These are phyloP conservation scores for Talaromyces marneffei DNA, from an alignment of 2,329 filamentous ascomycete species.

Conservation along the genomic window DNA sequence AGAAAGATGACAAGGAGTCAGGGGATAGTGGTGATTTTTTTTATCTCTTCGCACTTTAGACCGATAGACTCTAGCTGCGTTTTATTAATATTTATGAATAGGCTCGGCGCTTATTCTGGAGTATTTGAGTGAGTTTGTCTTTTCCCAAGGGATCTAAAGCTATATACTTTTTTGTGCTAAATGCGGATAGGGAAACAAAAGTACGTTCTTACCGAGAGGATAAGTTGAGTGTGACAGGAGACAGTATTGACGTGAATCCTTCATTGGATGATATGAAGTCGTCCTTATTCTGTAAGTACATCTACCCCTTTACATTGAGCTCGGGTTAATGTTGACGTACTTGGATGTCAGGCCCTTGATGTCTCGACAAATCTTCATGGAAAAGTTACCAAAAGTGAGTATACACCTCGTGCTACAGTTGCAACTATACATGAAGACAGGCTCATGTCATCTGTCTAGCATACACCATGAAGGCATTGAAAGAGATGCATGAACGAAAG, in stretches of 20 bases:
- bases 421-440: not conserved
- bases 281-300: conserved; percentile 48
- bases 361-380: conserved; percentile 58
- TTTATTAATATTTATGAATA: conserved; percentile 14
- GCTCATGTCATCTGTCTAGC: conserved; percentile 30
- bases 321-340: not conserved
- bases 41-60: not conserved
- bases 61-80: not conserved
- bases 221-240: not conserved
- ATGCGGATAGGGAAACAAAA: conserved; percentile 11
- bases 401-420: not conserved
- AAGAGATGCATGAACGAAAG: conserved; percentile 56
- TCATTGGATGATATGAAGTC: conserved; percentile 28
- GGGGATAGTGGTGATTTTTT: conserved; percentile 27
- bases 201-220: not conserved
- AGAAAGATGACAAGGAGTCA: conserved; percentile 29
- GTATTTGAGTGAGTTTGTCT: conserved; percentile 45
- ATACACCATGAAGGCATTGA: conserved; percentile 55
- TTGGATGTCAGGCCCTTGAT: conserved; percentile 45
- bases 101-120: conserved; percentile 43
- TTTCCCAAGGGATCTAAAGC: too few relatives aligned
- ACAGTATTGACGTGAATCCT: not conserved
- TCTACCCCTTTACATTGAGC: not conserved
- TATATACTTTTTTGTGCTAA: not conserved
- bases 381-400: conserved; percentile 50